phyloP scores from a whole-genome alignment of 768 basidiomycete species.

The Holtermanniella nyarrowii region DNA sequence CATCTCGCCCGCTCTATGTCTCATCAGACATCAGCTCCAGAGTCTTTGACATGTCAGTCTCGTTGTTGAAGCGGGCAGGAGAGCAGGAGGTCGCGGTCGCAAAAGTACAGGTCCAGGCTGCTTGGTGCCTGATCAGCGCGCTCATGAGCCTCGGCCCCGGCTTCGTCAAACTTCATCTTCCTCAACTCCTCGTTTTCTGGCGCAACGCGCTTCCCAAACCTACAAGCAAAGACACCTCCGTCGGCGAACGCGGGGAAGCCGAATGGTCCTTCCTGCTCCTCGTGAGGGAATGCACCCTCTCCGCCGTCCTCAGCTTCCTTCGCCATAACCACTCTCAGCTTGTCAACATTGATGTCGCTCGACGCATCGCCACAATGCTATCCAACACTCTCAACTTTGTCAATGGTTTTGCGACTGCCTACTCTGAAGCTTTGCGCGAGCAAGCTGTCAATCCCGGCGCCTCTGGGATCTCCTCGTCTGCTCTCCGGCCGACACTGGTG shows the following conservation, averaged over 20 bases:
- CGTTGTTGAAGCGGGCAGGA: slow-evolving; percentile 77
- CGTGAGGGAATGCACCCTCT: slow-evolving; percentile 79
- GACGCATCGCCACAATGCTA: slow-evolving; percentile 74
- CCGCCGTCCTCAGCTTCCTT: slow-evolving; percentile 79
- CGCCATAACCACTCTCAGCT: slow-evolving; percentile 60
- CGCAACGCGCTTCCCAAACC: slow-evolving; percentile 93
- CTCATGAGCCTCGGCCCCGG: slow-evolving; percentile 86
- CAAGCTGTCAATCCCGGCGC: slow-evolving; percentile 27
- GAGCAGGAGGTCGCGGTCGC: slow-evolving; percentile 81
- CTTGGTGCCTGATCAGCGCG: slow-evolving; percentile 84
- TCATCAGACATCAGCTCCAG: slow-evolving; percentile 84
- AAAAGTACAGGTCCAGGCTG: slow-evolving; percentile 76
- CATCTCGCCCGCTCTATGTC: slow-evolving; percentile 79
- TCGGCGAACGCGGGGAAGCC: slow-evolving; percentile 53
- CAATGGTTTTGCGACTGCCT: slow-evolving; percentile 65
- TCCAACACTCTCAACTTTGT: slow-evolving; percentile 84
- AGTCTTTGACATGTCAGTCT: slow-evolving; percentile 80
- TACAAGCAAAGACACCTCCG: slow-evolving; percentile 68
- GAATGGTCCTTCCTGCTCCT: slow-evolving; percentile 90
- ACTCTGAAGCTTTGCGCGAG: slow-evolving; percentile 56
- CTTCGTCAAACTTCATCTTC: slow-evolving; percentile 85
- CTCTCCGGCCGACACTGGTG: slow-evolving; percentile 49
- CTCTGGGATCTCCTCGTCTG: slow-evolving; percentile 16
- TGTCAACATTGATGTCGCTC: slow-evolving; percentile 80
- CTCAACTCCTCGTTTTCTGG: slow-evolving; percentile 91